Percentiles rank a stretch among this genome's conserved stretches.
These are phyloP conservation scores for Plantago ovata DNA, from an alignment of 257 asterid genomes.

Conservation along the genomic window DNA sequence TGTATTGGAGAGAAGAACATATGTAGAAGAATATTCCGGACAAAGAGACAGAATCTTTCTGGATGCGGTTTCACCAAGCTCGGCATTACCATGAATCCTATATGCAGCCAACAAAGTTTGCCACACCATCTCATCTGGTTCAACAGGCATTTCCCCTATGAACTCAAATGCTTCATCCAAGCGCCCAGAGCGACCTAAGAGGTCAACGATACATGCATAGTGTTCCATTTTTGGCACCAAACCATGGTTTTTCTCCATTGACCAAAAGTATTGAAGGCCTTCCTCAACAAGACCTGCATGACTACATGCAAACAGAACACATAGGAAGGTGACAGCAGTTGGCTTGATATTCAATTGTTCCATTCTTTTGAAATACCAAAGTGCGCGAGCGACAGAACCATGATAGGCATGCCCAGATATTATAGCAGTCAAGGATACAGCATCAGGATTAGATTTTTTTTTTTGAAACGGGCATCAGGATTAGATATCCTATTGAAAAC, in stretches of 20 bases:
- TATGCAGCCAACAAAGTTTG: conserved; percentile 41
- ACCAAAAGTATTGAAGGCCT: conserved; percentile 40
- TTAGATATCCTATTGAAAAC: conserved; percentile 32
- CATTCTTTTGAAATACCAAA: conserved; percentile 39
- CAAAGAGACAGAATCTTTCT: conserved; percentile 32
- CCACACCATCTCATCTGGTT: conserved; percentile 52
- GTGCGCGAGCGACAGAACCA: conserved; percentile 38
- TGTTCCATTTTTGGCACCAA: conserved; percentile 46
- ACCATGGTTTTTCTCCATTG: conserved; percentile 35
- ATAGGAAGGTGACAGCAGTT: conserved; percentile 39
- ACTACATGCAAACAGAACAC: conserved; percentile 54
- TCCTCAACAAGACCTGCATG: conserved; percentile 54
- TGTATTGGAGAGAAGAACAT: conserved; percentile 44
- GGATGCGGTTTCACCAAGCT: conserved; percentile 49
- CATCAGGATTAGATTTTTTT: conserved; percentile 38
- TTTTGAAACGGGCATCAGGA: too few relatives aligned
- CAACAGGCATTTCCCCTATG: conserved; percentile 35
- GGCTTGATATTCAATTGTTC: conserved; percentile 34
- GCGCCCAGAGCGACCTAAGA: conserved; percentile 46
- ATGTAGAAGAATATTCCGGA: conserved; percentile 39
- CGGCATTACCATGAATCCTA: conserved; percentile 47
- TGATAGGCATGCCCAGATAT: conserved; percentile 53
- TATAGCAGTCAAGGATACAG: conserved; percentile 48
- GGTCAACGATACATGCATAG: conserved; percentile 52
- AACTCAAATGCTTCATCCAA: conserved; percentile 40